Base-by-base conservation (phyloP, 306 rosid species). In the Quercus alba region DNA sequence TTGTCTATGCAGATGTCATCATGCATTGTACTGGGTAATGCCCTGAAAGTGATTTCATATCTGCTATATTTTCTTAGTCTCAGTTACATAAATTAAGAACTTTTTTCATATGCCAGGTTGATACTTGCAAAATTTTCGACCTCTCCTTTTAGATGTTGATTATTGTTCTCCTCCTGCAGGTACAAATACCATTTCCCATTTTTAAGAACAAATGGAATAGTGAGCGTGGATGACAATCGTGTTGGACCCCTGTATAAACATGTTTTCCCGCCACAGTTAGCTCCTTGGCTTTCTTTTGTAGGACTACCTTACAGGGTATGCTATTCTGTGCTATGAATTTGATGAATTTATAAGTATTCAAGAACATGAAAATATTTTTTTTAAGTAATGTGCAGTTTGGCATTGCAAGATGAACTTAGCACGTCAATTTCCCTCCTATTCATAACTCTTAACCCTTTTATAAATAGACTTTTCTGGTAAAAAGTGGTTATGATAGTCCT, bases 1-100 rank as follows among this genome's bases (percentile, higher is more conserved):
- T 74, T 1, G 38, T 74, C 33, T 23, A 7, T 74, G 82, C 82
- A 2, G 76, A 78, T 51, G 15, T 8, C 49, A 66, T 82, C 75
- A 51, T 82, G 70, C 76, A 82, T 8, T 82, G 82, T 70, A 78
- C 80, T 10, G 80, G 82, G 84, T 71, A 81, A 21, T 66, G 25
- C 70, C 13, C 33, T 33, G 19, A 18, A 28, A 13, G 20, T 64
- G 35, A 21, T 59, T 59, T 20, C 31, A 49, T 49, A 49, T 49
- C 54, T 49, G 54, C 54, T 12, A 5, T 49, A 12, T 49, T 49
- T 49, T 3, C 15, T 49, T 49, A 49, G 15, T 49, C 54, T 49
- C 15, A 12, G 46, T 38, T 38, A 38, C 46, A 38, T 38, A 38
- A 38, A 38, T 38, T 38, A 38, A 38, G 46, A 38, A 38, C 46